Base-by-base conservation (phyloP, 139 green algal genomes). In the Ettlia oleoabundans region DNA sequence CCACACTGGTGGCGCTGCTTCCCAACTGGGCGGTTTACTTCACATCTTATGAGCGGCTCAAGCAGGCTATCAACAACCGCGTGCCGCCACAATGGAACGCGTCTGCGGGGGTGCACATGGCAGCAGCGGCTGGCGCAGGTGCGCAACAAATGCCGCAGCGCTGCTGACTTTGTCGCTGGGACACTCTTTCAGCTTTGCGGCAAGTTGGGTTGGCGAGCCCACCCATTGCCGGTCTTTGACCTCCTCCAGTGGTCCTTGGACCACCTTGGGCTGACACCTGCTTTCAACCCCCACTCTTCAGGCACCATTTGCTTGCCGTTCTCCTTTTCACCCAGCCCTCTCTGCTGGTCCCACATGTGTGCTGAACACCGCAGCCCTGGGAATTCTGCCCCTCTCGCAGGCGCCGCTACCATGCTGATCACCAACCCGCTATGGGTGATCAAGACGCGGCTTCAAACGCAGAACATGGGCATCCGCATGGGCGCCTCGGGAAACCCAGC, bases 11-110 rank as follows among this genome's bases (percentile, higher is more conserved):
- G 37, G 97, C 97, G 4, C 89, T 99, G 72, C 91, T 99, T 33
- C 97, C 97, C 40, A 99, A 98, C 83, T 99, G 97, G 97, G 97
- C 96, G 15, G 95, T 98, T 9, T 99, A 99, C 87, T 99, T 99
- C 80, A 92, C 94, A 18, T 90, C 95, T 1, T 98, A 98, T 76
- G 95, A 97, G 80, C 87, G 91, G 47, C 81, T 98, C 19, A 98
- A 98, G 85, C 70, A 55, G 15, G 77, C 82, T 4, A 84, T 92
- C 9, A 66, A 40, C 33, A 72, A 35, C 22, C 76, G 70, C 21
- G 77, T 88, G 24, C n/a, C 33, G 35, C 84, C 84, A 9, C 37
- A 84, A 8, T 61, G 42, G 41, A 65, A 38, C 61, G 26, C 47
- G n/a, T 82, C 78, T 0, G 62, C 87, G 6, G 82, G 47, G 18